Conservation (phyloP, 495 filamentous ascomycete genomes). For the Recurvomyces mirabilis region DNA sequence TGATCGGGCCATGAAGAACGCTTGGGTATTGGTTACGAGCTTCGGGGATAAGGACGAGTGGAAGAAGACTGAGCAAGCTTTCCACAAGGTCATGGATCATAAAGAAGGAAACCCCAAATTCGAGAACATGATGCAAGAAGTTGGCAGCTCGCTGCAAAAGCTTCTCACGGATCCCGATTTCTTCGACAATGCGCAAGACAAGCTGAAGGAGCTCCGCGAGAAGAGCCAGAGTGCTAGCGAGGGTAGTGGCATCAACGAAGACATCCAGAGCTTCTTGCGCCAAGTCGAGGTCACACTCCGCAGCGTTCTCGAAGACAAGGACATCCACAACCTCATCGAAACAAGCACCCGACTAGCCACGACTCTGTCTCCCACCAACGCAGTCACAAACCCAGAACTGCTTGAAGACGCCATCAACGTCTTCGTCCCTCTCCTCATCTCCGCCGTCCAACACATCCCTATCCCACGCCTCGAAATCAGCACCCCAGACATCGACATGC, state of each 20-base stretch:
- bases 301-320: constrained; percentile 56
- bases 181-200: constrained; percentile 58
- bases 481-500: constrained; percentile 68
- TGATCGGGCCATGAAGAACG: constrained; percentile 63
- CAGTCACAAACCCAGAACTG: constrained; percentile 53
- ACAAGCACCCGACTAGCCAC: constrained; percentile 53
- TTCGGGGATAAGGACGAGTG: constrained; percentile 69
- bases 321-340: constrained; percentile 53
- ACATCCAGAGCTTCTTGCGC: constrained; percentile 59
- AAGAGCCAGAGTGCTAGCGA: constrained; percentile 53
- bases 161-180: constrained; percentile 81
- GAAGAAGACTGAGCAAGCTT: constrained; percentile 55
- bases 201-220: constrained; percentile 57
- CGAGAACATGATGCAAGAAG: constrained; percentile 59
- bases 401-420: constrained; percentile 63
- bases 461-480: constrained; percentile 80
- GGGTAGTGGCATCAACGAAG: constrained; percentile 55
- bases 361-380: constrained; percentile 50
- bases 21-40: constrained; percentile 64
- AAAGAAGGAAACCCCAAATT: constrained; percentile 71
- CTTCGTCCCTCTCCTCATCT: constrained; percentile 67
- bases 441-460: constrained; percentile 70
- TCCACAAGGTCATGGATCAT: constrained; percentile 61
- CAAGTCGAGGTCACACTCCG: constrained; percentile 58
- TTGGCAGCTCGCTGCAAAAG: constrained; percentile 61